Conservation (phyloP, 129 eudicot species). For the Dittrichia graveolens region DNA sequence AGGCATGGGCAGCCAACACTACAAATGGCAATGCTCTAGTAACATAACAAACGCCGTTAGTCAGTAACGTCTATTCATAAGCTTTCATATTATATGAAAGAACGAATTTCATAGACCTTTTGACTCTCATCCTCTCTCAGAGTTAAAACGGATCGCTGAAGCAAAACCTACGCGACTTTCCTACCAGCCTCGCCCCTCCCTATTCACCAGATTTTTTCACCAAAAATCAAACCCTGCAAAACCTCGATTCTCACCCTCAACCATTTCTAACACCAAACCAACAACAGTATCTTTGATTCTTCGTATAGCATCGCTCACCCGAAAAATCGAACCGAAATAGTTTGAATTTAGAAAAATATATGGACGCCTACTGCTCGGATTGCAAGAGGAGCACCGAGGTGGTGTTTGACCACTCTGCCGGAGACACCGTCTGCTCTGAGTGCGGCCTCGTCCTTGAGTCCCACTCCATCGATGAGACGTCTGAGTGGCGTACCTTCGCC, state of each 20-base stretch:
- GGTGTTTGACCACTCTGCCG: constrained; percentile 73
- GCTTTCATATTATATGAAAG: too few relatives aligned
- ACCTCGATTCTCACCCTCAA: not conserved
- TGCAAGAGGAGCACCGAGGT: constrained; percentile 78
- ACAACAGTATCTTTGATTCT: not conserved
- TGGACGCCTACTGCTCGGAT: constrained; percentile 59
- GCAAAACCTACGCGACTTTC: constrained; percentile 19
- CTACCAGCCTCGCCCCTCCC: not conserved
- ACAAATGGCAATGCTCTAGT: too few relatives aligned
- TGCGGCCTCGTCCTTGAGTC: constrained; percentile 84
- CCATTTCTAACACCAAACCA: not conserved
- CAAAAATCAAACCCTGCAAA: not conserved
- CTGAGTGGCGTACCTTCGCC: constrained; percentile 86
- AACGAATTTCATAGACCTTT: too few relatives aligned
- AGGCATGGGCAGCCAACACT: too few relatives aligned
- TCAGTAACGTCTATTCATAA: too few relatives aligned
- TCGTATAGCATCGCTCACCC: not conserved
- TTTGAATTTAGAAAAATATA: not conserved
- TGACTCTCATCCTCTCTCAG: not conserved
- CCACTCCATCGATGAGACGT: constrained; percentile 73
- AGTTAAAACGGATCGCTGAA: not conserved
- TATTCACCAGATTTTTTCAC: not conserved
- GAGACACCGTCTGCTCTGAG: constrained; percentile 84
- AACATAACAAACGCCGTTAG: too few relatives aligned
- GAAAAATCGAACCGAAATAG: constrained; percentile 16